These are phyloP conservation scores for Sporothrix pallida DNA, from an alignment of 2,329 filamentous ascomycete genomes.

Conservation along the genomic window DNA sequence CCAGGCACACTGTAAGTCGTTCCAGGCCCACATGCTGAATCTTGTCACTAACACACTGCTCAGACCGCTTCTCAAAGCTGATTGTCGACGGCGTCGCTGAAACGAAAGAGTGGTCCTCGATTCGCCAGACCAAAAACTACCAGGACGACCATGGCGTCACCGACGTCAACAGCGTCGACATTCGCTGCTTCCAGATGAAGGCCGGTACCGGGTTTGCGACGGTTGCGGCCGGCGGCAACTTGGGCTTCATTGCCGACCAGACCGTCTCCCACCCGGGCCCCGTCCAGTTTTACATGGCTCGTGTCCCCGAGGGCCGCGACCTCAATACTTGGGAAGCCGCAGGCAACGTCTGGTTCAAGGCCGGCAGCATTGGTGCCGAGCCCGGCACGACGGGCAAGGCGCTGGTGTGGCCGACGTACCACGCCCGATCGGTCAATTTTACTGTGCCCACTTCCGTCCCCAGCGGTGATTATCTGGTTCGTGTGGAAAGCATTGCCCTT, in stretches of 20 bases:
- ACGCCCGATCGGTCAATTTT: slow-evolving; percentile 39
- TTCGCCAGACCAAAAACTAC: slow-evolving; percentile 47
- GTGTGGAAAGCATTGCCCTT: slow-evolving; percentile 44
- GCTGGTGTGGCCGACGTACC: slow-evolving; percentile 38
- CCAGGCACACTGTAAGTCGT: slow-evolving; percentile 37
- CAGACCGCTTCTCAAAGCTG: slow-evolving; percentile 39
- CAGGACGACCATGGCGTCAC: slow-evolving; percentile 45
- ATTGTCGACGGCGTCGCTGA: slow-evolving; percentile 36
- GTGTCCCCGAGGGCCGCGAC: slow-evolving; percentile 45
- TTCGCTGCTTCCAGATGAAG: slow-evolving; percentile 42
- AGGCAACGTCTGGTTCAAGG: slow-evolving; percentile 49
- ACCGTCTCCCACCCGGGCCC: slow-evolving; percentile 50
- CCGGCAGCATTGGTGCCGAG: slow-evolving; percentile 44
- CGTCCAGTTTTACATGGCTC: slow-evolving; percentile 48
- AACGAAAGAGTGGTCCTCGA: slow-evolving; percentile 41
- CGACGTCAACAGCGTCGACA: slow-evolving; percentile 42
- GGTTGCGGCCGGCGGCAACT: slow-evolving; percentile 47
- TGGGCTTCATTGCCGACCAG: slow-evolving; percentile 50
- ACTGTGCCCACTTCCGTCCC: slow-evolving; percentile 43
- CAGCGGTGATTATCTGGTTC: slow-evolving; percentile 43
- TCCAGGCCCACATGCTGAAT: no score
- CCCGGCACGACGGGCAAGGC: slow-evolving; percentile 36
- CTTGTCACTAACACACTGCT: background rate
- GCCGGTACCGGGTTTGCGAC: slow-evolving; percentile 43
- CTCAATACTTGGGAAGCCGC: slow-evolving; percentile 45